Conservation (phyloP, 2,329 filamentous ascomycete species). For the Xylariaceae sp. region DNA sequence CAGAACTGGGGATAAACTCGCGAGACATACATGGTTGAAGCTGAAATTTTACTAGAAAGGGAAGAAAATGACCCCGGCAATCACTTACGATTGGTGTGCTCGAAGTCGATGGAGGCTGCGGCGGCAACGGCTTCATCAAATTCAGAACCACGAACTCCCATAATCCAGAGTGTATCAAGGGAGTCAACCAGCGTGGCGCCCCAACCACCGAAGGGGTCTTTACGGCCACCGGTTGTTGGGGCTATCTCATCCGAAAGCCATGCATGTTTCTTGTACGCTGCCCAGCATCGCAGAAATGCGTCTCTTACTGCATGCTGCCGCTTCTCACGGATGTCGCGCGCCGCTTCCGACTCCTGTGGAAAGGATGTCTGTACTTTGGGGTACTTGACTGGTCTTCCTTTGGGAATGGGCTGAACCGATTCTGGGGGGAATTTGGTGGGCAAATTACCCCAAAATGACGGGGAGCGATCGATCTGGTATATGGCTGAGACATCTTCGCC, state of each 20-base stretch:
- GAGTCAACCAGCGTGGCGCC: conserved; percentile 46
- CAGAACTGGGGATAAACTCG: no score
- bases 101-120: conserved; percentile 41
- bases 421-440: conserved; percentile 1
- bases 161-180: conserved; percentile 36
- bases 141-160: conserved; percentile 43
- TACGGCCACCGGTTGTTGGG: conserved; percentile 37
- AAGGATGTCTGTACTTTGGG: conserved; percentile 23
- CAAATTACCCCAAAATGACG: conserved; percentile 1
- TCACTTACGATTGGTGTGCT: no score
- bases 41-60: no score
- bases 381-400: conserved; percentile 16
- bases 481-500: no score
- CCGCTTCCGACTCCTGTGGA: conserved; percentile 12
- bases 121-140: conserved; percentile 42
- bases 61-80: no score
- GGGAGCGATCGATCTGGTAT: no score
- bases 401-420: conserved; percentile 14
- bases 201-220: conserved; percentile 41
- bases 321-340: conserved; percentile 16
- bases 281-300: conserved; percentile 30
- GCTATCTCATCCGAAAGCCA: conserved; percentile 42
- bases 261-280: conserved; percentile 38
- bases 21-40: no score
- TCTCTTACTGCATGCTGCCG: conserved; percentile 19